Conservation (phyloP, 345 rosid species). For the Citropsis articulata region DNA sequence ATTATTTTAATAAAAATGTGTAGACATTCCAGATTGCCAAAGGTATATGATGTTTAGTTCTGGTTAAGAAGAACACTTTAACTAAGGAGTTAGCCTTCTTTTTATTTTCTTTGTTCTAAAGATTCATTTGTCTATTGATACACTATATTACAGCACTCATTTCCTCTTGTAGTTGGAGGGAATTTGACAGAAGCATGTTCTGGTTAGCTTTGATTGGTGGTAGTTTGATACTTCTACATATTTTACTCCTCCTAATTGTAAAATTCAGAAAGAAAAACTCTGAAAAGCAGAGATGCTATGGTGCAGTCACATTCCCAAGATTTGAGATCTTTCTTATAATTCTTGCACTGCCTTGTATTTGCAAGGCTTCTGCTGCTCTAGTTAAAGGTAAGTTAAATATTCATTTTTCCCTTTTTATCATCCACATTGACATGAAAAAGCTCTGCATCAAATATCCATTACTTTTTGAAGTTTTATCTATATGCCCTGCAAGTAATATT, state of each 20-base stretch:
- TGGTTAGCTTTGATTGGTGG: conserved; percentile 76
- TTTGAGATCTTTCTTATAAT: conserved; percentile 74
- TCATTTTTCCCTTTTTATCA: background rate
- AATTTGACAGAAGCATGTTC: conserved; percentile 82
- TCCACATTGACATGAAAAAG: background rate
- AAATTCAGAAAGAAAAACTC: conserved; percentile 43
- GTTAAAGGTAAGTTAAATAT: conserved; percentile 47
- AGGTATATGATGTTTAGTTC: background rate
- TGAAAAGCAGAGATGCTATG: conserved; percentile 45
- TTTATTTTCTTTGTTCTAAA: background rate
- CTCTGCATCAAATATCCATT: background rate
- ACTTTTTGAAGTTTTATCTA: background rate
- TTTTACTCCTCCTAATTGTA: conserved; percentile 44
- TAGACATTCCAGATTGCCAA: background rate
- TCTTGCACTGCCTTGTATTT: conserved; percentile 73
- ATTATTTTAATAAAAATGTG: background rate
- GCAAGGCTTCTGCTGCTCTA: conserved; percentile 63
- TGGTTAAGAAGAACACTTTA: background rate
- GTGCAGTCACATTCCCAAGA: conserved; percentile 75
- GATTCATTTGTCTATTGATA: background rate
- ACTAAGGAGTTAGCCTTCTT: background rate
- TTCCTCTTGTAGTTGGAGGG: conserved; percentile 66
- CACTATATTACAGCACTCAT: conserved; percentile 4
- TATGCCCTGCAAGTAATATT: background rate
- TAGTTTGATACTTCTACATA: conserved; percentile 63